A percentile compares a stretch with the other conserved stretches of the same genome.
Evolutionary conservation across 2,329 filamentous ascomycete species (phyloP).

Genomic region (Fusarium sp.): DNA sequence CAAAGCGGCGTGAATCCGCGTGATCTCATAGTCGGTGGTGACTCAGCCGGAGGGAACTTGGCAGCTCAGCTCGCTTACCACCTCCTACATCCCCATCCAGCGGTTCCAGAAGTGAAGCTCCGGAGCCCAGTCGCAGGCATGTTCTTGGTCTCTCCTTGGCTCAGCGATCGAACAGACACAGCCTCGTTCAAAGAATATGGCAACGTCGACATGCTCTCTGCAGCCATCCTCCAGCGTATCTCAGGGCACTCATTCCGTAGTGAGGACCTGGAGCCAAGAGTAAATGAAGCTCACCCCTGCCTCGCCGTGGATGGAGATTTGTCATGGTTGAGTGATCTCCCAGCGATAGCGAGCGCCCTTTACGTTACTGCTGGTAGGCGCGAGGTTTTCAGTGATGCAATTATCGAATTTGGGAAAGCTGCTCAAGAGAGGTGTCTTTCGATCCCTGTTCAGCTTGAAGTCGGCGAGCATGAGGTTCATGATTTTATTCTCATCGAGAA

Average conservation of each 20-base stretch:
- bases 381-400: neutral
- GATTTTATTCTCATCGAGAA: neutral
- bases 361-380: neutral
- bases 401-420: neutral
- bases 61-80: neutral
- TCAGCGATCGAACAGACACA: neutral
- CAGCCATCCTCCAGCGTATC: neutral
- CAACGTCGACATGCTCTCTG: neutral
- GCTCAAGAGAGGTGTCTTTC: neutral
- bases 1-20: neutral
- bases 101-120: neutral
- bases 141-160: neutral
- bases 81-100: neutral
- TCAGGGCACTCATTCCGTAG: neutral
- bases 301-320: neutral
- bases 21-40: neutral
- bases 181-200: rapidly evolving
- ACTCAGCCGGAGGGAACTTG: neutral
- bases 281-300: neutral
- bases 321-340: neutral
- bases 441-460: neutral
- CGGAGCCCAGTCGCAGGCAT: neutral
- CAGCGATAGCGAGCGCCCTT: rapidly evolving
- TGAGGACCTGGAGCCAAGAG: rapidly evolving
- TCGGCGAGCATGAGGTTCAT: neutral